Base-by-base conservation (phyloP, 352 stramenopile species). In the Plasmopara viticola region DNA sequence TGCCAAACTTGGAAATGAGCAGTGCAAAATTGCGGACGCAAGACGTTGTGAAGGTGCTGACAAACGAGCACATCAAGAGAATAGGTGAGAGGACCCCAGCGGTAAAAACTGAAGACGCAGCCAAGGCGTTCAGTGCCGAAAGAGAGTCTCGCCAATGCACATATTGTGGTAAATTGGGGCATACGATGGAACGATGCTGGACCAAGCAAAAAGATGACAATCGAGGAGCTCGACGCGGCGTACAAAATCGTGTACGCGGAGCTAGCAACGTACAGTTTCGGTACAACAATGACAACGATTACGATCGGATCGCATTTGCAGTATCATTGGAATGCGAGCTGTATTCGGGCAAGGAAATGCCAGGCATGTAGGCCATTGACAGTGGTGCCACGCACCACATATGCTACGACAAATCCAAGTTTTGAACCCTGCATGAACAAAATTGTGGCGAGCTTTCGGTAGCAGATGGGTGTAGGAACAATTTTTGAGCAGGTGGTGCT, bases 1-100 rank as follows among this genome's bases (percentile, higher is more conserved):
- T 45, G 17, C 15, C 15, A 1, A 45, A 45, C 40, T 29, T 45
- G 40, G 13, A 45, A n/a, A 45, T 45, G 40, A 45, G 40, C 18
- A 45, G 40, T 14, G 40, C 17, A 14, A 15, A 30, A 6, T 17
- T 45, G 40, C n/a, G 18, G 40, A 45, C 40, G 14, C 14, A 45
- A 30, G 40, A 45, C 40, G 37, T 41, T 41, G 13, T 41, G 37
- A 41, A 15, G 13, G 37, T 41, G 37, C 37, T 41, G 13, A 41
- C 40, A 15, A 45, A 45, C 17, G 17, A 45, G 40, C 40, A 45
- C 12, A 29, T 45, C 40, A 45, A 45, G 40, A 1, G 17, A 30
- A 5, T 31, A 30, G 40, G 13, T 14, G 2, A 45, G 30, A 45
- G 17, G 20, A 45, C 17, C 7, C 6, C 17, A 5, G 6, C 40